Percentiles rank a stretch among this genome's conserved stretches.
Conservation (phyloP, 2,329 filamentous ascomycete species). For the Fusarium solani-melongenae region DNA sequence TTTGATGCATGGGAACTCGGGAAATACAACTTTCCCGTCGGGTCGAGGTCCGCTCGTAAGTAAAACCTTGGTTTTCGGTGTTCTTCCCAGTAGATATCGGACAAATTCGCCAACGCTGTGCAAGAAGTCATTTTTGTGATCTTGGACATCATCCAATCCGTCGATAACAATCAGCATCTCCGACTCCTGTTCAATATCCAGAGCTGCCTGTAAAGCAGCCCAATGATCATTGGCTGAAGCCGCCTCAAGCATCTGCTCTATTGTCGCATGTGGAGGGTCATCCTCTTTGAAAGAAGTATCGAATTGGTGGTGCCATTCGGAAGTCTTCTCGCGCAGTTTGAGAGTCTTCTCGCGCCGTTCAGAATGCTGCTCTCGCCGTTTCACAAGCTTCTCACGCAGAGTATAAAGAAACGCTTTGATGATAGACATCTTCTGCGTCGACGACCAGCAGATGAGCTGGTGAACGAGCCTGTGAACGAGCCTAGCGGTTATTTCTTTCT, state of each 20-base stretch:
- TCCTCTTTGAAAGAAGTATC: too few species aligned
- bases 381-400: too few species aligned
- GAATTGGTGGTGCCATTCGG: background rate
- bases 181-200: background rate
- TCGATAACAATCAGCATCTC: background rate
- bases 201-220: background rate
- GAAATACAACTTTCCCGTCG: background rate
- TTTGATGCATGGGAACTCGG: background rate
- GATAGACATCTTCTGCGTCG: background rate
- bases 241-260: background rate
- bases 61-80: background rate
- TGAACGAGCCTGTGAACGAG: background rate
- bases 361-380: background rate
- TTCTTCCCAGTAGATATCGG: background rate
- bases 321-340: background rate
- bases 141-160: background rate
- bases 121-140: background rate
- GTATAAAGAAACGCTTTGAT: background rate
- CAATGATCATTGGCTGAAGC: too few species aligned
- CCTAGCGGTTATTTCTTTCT: too few species aligned
- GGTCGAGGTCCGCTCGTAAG: background rate
- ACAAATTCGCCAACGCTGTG: background rate
- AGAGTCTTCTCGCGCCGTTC: background rate
- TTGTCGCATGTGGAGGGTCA: background rate
- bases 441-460: background rate